These are phyloP conservation scores for Schizopora paradoxa DNA, from an alignment of 1,284 basidiomycete genomes.

Conservation along the genomic window DNA sequence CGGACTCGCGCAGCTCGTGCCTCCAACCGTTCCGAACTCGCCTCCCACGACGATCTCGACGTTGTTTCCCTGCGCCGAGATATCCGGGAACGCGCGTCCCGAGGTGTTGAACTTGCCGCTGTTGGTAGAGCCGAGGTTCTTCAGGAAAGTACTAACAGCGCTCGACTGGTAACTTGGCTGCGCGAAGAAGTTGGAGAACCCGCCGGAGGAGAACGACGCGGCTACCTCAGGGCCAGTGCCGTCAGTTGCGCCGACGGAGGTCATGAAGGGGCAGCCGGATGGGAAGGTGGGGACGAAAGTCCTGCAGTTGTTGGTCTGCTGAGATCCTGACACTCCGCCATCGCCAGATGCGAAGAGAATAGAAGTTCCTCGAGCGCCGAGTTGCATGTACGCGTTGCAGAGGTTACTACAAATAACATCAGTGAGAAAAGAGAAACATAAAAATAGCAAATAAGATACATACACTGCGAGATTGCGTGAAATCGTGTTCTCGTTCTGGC, in stretches of 20 bases:
- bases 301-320: constrained; percentile 23
- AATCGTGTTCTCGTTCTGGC: constrained; percentile 23
- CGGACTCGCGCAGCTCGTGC: constrained; percentile 37
- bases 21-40: constrained; percentile 24
- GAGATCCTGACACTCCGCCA: constrained; percentile 32
- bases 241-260: constrained; percentile 27
- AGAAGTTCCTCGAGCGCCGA: constrained; percentile 31
- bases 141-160: constrained; percentile 24
- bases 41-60: constrained; percentile 26
- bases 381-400: constrained; percentile 29
- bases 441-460: constrained; percentile 16
- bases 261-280: constrained; percentile 19
- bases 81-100: constrained; percentile 39
- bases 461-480: constrained; percentile 23
- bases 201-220: constrained; percentile 33
- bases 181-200: constrained; percentile 35
- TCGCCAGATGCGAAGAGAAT: constrained; percentile 33
- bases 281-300: constrained; percentile 32
- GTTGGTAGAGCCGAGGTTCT: constrained; percentile 24
- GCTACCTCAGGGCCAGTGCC: constrained; percentile 25
- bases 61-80: constrained; percentile 33
- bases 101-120: constrained; percentile 30
- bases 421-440: constrained; percentile 29
- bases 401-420: constrained; percentile 24
- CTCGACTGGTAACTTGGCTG: constrained; percentile 31